Percentiles rank a stretch among this genome's conserved stretches.
Conservation (phyloP, 345 rosid species). For the Trapa bicornis region DNA sequence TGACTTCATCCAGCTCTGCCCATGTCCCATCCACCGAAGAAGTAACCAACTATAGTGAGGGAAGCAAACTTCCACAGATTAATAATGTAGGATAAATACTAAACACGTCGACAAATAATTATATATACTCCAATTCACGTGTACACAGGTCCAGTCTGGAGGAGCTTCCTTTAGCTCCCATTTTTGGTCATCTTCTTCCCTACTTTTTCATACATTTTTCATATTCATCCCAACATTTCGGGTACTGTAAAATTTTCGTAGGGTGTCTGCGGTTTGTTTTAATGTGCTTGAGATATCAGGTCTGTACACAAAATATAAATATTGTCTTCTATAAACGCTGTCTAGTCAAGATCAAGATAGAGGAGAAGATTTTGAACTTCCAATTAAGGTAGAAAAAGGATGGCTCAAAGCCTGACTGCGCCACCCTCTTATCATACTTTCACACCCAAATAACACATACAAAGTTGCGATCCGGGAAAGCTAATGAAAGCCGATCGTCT, state of each 20-base stretch:
- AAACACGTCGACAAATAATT: not conserved
- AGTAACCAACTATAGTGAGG: slow-evolving; percentile 5
- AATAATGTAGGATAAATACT: not conserved
- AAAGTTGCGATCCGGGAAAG: too few relatives aligned
- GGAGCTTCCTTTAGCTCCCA: not conserved
- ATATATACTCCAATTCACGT: not conserved
- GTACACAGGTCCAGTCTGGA: not conserved
- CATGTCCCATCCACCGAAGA: slow-evolving; percentile 3
- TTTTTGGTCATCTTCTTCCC: not conserved
- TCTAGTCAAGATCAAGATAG: too few relatives aligned
- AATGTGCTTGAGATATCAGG: too few relatives aligned
- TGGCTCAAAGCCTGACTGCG: too few relatives aligned
- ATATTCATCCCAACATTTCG: not conserved
- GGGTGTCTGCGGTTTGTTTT: not conserved
- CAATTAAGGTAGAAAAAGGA: too few relatives aligned
- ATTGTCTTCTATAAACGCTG: too few relatives aligned
- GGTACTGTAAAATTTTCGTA: not conserved
- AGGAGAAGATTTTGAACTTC: too few relatives aligned
- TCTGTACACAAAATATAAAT: too few relatives aligned
- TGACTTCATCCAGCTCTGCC: slow-evolving; percentile 6
- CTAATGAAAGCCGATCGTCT: too few relatives aligned
- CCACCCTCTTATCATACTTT: too few relatives aligned
- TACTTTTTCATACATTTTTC: not conserved
- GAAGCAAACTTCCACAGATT: slow-evolving; percentile 1
- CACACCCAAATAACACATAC: too few relatives aligned